Evolutionary conservation across 148 eudicot species (phyloP).

Genomic region (Diospyros lotus): DNA sequence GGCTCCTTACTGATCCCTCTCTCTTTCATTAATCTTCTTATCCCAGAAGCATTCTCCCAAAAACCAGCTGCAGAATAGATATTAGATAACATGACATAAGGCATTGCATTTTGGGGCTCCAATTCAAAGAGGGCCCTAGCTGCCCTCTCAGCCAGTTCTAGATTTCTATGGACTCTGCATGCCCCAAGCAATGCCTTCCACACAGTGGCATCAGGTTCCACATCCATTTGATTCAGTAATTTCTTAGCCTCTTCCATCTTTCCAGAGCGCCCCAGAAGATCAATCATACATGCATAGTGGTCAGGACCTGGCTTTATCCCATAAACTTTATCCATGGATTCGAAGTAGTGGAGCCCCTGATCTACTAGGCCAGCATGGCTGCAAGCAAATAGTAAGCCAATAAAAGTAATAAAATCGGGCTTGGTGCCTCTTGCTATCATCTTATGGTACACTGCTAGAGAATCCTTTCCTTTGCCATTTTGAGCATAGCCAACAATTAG

Average conservation of each 20-base stretch:
- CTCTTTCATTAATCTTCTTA: conserved; percentile 53
- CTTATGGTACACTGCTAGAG: conserved; percentile 41
- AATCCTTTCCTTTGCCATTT: conserved; percentile 48
- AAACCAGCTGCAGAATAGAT: conserved; percentile 55
- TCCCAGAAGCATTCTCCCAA: conserved; percentile 53
- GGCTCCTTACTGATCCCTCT: conserved; percentile 58
- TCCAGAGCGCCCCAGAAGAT: conserved; percentile 66
- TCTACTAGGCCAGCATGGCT: conserved; percentile 67
- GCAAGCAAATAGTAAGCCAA: conserved; percentile 70
- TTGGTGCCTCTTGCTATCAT: conserved; percentile 50
- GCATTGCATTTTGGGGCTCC: conserved; percentile 51
- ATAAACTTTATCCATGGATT: conserved; percentile 49
- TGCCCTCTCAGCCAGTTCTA: conserved; percentile 56
- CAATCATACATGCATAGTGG: conserved; percentile 73
- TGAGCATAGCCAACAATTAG: conserved; percentile 72
- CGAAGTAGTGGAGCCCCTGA: conserved; percentile 47
- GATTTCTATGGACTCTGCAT: conserved; percentile 48
- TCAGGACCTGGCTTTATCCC: conserved; percentile 51
- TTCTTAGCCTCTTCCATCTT: conserved; percentile 48
- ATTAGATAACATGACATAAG: conserved; percentile 62
- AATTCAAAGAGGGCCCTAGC: conserved; percentile 51
- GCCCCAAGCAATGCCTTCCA: conserved; percentile 74
- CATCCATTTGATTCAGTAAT: conserved; percentile 45
- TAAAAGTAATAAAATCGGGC: conserved; percentile 65
- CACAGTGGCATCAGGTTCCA: conserved; percentile 51